phyloP scores from a whole-genome alignment of 2,329 filamentous ascomycete genomes.

The Tothia fuscella region DNA sequence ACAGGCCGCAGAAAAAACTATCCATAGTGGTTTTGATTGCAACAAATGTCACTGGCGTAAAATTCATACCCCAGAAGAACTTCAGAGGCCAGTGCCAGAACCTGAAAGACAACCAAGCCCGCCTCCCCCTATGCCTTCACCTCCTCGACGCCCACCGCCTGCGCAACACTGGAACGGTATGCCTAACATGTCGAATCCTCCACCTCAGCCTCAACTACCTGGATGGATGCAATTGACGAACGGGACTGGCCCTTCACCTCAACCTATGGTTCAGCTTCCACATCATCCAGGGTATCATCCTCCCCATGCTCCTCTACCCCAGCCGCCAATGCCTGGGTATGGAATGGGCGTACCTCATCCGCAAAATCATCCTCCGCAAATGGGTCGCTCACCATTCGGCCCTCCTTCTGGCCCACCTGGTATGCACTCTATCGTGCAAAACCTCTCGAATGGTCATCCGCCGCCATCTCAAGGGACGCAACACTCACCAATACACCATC shows the following conservation, averaged over 20 bases:
- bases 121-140: slow-evolving; percentile 20
- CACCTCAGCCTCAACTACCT: not conserved
- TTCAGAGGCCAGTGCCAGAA: slow-evolving; percentile 19
- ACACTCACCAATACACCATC: slow-evolving; percentile 21
- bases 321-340: not conserved
- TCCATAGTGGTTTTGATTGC: slow-evolving; percentile 27
- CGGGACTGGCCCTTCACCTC: not conserved
- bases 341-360: not conserved
- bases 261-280: not conserved
- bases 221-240: not conserved
- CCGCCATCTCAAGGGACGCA: too few species aligned
- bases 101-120: slow-evolving; percentile 14
- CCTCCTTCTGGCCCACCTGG: too few species aligned
- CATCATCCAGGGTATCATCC: too few species aligned
- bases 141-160: slow-evolving; percentile 11
- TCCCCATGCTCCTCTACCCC: too few species aligned
- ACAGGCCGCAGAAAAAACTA: slow-evolving; percentile 10
- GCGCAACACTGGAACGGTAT: not conserved
- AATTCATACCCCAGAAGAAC: slow-evolving; percentile 21
- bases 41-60: slow-evolving; percentile 38
- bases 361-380: not conserved
- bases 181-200: not conserved
- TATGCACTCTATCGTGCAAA: too few species aligned
- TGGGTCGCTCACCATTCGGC: too few species aligned
- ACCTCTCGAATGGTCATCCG: too few species aligned